Evolutionary conservation across 176 grass and related monocot species (phyloP), one percentile per base, ranked within the genome.

Genomic region (Oryza longistaminata): DNA sequence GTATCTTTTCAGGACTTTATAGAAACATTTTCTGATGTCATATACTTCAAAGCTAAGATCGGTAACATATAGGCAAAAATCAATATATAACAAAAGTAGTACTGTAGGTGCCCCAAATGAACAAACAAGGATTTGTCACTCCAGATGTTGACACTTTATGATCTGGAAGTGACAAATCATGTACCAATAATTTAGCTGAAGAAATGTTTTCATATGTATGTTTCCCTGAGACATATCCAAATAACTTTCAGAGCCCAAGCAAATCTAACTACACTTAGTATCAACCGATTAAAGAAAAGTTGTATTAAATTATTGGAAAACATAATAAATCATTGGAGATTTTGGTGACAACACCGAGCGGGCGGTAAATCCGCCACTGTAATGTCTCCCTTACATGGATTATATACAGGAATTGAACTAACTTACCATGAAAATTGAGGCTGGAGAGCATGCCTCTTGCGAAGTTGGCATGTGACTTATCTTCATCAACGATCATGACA

Each of bases 401-500:
- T 42, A 43, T 43, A 21, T 29, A 22, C 1, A 55, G 21, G 4
- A 50, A 24, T 39, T 11, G 29, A 69, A 76, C 15, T 22, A 2
- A 31, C 35, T 69, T 61, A 82, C 85, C 64, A 70, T 62, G 64
- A 44, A 76, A 87, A 6, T 87, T 60, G 2, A 24, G 8, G 10
- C 58, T 24, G 24, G 24, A 68, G 53, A 87, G 71, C 25, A 75
- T 70, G 46, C 22, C 24, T 42, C 66, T 68, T 35, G 78, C 21
- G 34, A 22, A 68, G 37, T 19, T 33, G 2, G 71, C 64, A 76
- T 87, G 62, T 3, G 1, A 3, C 24, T 68, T 14, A 76, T 87
- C 71, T 82, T 82, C 64, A 43, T 87, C 71, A 68, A 87, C 27
- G 9, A 70, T 37, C 3, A 87, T 35, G 46, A 82, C 64, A 45